Evolutionary conservation across 129 eudicot genomes (phyloP).

Genomic region (Tagetes patula): DNA sequence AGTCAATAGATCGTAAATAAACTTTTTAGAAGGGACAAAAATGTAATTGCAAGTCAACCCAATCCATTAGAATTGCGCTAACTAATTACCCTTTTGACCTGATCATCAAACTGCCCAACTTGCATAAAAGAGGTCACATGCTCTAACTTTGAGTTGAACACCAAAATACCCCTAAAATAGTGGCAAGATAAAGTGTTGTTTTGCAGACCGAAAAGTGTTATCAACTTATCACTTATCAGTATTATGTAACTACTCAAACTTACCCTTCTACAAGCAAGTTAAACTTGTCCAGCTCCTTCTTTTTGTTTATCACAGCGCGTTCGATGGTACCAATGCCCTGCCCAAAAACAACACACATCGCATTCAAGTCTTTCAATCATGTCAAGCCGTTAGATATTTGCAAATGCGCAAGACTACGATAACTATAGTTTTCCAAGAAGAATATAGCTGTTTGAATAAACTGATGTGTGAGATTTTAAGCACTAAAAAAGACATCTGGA

Average conservation of each 20-base stretch:
- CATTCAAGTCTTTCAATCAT: not conserved
- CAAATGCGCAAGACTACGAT: not conserved
- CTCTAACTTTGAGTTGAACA: not conserved
- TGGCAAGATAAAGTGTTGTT: constrained; percentile 11
- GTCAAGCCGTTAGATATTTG: not conserved
- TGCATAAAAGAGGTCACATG: not conserved
- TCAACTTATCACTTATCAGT: no score
- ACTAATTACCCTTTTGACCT: not conserved
- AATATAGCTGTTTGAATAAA: not conserved
- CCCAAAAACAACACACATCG: not conserved
- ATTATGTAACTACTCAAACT: constrained; percentile 27
- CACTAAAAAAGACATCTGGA: not conserved
- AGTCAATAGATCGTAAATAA: not conserved
- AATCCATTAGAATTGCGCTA: not conserved
- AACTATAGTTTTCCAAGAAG: not conserved
- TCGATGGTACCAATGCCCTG: constrained; percentile 93
- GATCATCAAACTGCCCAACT: not conserved
- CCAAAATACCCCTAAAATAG: not conserved
- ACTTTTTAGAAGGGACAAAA: not conserved
- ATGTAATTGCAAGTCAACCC: not conserved
- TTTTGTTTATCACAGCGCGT: constrained; percentile 68
- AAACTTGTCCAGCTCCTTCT: constrained; percentile 38
- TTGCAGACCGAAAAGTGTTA: not conserved
- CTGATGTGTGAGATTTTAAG: not conserved
- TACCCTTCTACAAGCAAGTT: constrained; percentile 87